These are phyloP conservation scores for Trypanosomatidae sp. DNA, from an alignment of 208 protist genomes.

Conservation along the genomic window DNA sequence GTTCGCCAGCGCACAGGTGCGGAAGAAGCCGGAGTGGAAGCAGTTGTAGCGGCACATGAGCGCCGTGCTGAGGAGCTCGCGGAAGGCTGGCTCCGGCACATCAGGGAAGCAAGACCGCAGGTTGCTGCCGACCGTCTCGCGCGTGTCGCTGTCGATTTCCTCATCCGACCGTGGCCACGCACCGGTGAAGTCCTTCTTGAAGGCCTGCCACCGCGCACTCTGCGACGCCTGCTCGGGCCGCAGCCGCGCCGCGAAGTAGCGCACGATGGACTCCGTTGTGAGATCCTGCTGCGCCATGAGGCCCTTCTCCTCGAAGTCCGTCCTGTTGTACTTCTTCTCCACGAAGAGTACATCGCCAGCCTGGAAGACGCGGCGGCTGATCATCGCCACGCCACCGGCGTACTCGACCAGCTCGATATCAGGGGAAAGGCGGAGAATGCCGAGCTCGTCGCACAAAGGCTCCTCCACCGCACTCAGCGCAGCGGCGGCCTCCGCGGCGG, in stretches of 20 bases:
- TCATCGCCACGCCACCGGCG: slow-evolving; percentile 70
- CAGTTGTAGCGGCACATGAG: slow-evolving; percentile 90
- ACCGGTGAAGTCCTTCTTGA: slow-evolving; percentile 70
- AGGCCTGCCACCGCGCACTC: slow-evolving; percentile 41
- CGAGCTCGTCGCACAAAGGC: slow-evolving; percentile 50
- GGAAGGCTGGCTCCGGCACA: slow-evolving; percentile 40
- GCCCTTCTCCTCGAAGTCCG: slow-evolving; percentile 44
- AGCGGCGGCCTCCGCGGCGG: slow-evolving; percentile 20
- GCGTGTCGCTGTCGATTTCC: slow-evolving; percentile 56
- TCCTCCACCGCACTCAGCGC: slow-evolving; percentile 33
- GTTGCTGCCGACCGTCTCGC: slow-evolving; percentile 30
- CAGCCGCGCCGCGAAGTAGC: slow-evolving; percentile 66
- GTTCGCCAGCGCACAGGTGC: slow-evolving; percentile 82
- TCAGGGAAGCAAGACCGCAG: slow-evolving; percentile 45
- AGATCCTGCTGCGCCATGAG: slow-evolving; percentile 35
- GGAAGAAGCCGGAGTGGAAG: slow-evolving; percentile 88
- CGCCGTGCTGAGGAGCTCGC: slow-evolving; percentile 61
- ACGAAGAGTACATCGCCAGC: slow-evolving; percentile 72
- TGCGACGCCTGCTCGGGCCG: slow-evolving; percentile 40
- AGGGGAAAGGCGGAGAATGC: slow-evolving; percentile 48
- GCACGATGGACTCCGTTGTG: slow-evolving; percentile 61
- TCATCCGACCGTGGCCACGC: slow-evolving; percentile 70
- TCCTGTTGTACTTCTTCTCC: slow-evolving; percentile 63
- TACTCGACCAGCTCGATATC: slow-evolving; percentile 77
- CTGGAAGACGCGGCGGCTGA: slow-evolving; percentile 59